Evolutionary conservation across 2,329 filamentous ascomycete species (phyloP).

Genomic region (Ophiocordyceps camponoti-floridani): DNA sequence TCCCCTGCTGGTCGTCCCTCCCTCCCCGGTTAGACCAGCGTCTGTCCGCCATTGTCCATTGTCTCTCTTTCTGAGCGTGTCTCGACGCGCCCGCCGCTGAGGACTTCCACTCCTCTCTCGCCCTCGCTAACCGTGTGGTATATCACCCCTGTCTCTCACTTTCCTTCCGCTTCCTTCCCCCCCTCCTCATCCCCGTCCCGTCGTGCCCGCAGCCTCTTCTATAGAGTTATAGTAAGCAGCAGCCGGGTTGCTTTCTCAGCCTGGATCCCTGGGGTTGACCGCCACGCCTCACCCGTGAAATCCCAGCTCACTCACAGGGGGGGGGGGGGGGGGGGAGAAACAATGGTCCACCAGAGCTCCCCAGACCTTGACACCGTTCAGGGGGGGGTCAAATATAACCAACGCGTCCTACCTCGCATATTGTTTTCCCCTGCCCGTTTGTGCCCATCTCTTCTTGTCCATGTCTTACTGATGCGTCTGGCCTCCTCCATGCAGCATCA

Average conservation of each 20-base stretch:
- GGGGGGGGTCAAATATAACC: slow-evolving; percentile 26
- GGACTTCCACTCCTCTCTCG: slow-evolving; percentile 2
- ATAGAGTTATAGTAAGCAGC: slow-evolving; percentile 9
- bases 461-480: slow-evolving; percentile 37
- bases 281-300: slow-evolving; percentile 27
- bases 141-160: neutral
- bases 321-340: slow-evolving; percentile 12
- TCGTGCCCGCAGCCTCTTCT: slow-evolving; percentile 1
- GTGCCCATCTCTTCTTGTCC: slow-evolving; percentile 18
- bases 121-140: neutral
- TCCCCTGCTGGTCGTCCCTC: slow-evolving; percentile 14
- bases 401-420: slow-evolving; percentile 24
- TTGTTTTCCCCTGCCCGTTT: slow-evolving; percentile 17
- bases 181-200: neutral
- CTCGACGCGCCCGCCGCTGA: no score
- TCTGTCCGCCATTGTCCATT: slow-evolving; percentile 3
- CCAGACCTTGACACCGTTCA: slow-evolving; percentile 27
- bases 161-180: no score
- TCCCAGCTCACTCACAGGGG: slow-evolving; percentile 26
- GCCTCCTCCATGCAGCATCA: slow-evolving; percentile 59
- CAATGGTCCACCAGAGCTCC: slow-evolving; percentile 18
- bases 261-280: slow-evolving; percentile 22
- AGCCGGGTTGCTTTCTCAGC: slow-evolving; percentile 19
- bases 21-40: slow-evolving; percentile 3
- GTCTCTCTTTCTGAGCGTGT: no score